A percentile compares a stretch with the other conserved stretches of the same genome.
Evolutionary conservation across 371 early-diverging fungal genomes (phyloP).

Genomic region (Vairimorpha ceranae): DNA sequence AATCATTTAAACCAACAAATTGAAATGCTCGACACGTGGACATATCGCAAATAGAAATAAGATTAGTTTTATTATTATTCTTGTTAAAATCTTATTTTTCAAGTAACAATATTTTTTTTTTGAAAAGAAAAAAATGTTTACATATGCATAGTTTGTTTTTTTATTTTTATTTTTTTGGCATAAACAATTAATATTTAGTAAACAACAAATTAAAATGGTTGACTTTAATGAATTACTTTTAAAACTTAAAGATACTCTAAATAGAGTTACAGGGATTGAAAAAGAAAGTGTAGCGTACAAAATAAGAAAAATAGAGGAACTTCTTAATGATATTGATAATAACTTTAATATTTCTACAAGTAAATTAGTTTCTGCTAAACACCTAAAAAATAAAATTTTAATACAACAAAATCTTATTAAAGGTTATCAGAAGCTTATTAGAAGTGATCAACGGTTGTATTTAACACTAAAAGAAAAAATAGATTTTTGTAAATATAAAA

Average conservation of each 20-base stretch:
- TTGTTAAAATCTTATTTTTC: too few relatives aligned
- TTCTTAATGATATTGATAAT: background rate
- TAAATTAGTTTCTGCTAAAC: background rate
- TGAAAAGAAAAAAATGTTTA: too few relatives aligned
- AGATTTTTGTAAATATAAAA: conserved; percentile 29
- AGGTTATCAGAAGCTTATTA: conserved; percentile 42
- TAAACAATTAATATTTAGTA: too few relatives aligned
- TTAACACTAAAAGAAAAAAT: conserved; percentile 12
- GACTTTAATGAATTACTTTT: background rate
- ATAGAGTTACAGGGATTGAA: conserved; percentile 28
- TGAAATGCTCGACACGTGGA: too few relatives aligned
- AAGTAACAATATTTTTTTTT: too few relatives aligned
- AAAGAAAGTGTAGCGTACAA: conserved; percentile 40
- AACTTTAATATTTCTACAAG: background rate
- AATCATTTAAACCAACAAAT: too few relatives aligned
- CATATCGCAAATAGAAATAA: too few relatives aligned
- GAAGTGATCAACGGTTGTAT: conserved; percentile 1
- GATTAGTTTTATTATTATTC: too few relatives aligned
- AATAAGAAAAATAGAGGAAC: conserved; percentile 24
- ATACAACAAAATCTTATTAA: conserved; percentile 50
- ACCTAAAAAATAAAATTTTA: conserved; percentile 15
- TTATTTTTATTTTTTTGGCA: too few relatives aligned
- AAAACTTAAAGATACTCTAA: background rate
- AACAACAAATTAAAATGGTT: too few relatives aligned
- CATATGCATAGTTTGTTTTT: too few relatives aligned